Evolutionary conservation across 805 yeast species (phyloP).

Genomic region (Yarrowia sp.): DNA sequence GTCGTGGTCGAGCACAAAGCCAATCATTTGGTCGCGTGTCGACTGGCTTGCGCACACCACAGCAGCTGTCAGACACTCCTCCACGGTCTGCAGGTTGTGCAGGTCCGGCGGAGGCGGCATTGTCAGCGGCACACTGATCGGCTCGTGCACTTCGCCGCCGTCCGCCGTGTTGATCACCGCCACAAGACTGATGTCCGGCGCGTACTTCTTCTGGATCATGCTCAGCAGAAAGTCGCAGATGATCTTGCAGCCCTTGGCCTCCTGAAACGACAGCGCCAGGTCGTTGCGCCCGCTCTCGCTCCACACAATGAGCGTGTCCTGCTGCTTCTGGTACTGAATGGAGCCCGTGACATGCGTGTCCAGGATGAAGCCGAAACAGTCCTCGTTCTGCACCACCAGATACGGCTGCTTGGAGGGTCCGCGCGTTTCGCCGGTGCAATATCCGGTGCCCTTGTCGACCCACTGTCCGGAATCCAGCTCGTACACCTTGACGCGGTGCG

Average conservation of each 20-base stretch:
- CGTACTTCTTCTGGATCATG: conserved; percentile 58
- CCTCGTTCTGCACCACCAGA: conserved; percentile 65
- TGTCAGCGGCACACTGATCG: conserved; percentile 74
- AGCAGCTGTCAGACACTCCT: conserved; percentile 59
- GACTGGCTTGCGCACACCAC: conserved; percentile 42
- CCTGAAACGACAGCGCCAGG: conserved; percentile 89
- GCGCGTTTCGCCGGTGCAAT: conserved; percentile 69
- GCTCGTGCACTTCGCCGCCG: conserved; percentile 53
- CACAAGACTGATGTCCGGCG: conserved; percentile 66
- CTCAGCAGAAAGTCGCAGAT: conserved; percentile 73
- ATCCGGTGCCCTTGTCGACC: conserved; percentile 92
- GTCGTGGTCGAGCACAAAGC: conserved; percentile 51
- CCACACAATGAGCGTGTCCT: conserved; percentile 93
- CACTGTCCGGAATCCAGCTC: conserved; percentile 76
- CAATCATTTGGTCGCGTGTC: conserved; percentile 56
- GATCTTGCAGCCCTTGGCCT: conserved; percentile 80
- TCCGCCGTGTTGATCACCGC: conserved; percentile 53
- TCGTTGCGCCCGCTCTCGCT: conserved; percentile 67
- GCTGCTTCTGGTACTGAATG: conserved; percentile 87
- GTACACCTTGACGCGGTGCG: conserved; percentile 89
- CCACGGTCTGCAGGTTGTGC: conserved; percentile 52
- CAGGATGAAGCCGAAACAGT: conserved; percentile 55
- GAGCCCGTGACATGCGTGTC: conserved; percentile 67
- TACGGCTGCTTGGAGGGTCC: conserved; percentile 25
- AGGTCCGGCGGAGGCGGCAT: conserved; percentile 54